Conservation (phyloP, 768 basidiomycete genomes). For the Agaricus blazei region DNA sequence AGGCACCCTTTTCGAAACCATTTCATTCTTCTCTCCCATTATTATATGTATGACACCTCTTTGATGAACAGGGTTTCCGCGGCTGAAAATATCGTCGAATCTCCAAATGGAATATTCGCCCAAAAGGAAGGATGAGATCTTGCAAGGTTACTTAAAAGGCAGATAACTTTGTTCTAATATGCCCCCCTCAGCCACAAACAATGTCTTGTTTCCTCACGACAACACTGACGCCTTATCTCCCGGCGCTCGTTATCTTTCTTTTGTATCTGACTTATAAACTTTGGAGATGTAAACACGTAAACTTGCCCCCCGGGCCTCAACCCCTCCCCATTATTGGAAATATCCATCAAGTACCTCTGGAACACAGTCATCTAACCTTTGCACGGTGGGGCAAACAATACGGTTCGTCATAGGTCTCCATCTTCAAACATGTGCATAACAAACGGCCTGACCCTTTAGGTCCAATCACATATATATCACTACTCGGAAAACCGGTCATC, state of each 20-base stretch:
- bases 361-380: neutral
- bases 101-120: neutral
- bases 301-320: constrained; percentile 3
- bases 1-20: neutral
- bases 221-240: neutral
- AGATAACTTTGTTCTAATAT: neutral
- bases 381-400: constrained; percentile 5
- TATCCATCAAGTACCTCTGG: constrained; percentile 1
- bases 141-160: neutral
- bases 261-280: neutral
- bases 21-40: neutral
- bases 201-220: neutral
- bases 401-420: neutral
- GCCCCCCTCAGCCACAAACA: neutral
- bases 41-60: neutral
- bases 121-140: neutral
- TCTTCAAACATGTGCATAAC: neutral
- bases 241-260: neutral
- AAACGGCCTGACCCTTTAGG: neutral
- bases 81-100: neutral
- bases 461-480: neutral
- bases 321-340: constrained; percentile 7
- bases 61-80: neutral
- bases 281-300: neutral
- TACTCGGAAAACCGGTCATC: constrained; percentile 4